phyloP scores from a whole-genome alignment of 768 basidiomycete genomes.

The Flagelloscypha sp. region DNA sequence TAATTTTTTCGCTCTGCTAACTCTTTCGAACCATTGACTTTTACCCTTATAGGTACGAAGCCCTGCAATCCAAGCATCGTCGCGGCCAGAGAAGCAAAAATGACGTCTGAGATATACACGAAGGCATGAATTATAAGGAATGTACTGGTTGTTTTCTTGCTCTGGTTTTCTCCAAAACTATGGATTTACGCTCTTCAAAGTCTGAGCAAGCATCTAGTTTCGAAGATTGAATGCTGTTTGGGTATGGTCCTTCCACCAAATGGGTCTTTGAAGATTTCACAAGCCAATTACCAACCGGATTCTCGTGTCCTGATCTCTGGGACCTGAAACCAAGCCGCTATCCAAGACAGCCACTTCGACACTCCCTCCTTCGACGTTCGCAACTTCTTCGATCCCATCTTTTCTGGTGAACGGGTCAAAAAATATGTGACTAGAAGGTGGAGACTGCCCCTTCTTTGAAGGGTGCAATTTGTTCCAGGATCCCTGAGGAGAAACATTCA shows the following conservation, averaged over 20 bases:
- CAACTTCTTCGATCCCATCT: constrained; percentile 71
- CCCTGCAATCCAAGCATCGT: constrained; percentile 93
- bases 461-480: constrained; percentile 86
- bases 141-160: constrained; percentile 53
- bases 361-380: constrained; percentile 66
- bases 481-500: constrained; percentile 90
- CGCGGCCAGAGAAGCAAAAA: constrained; percentile 87
- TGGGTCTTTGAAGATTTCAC: neutral
- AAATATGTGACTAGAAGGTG: constrained; percentile 64
- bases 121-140: constrained; percentile 80
- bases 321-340: constrained; percentile 71
- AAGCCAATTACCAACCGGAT: constrained; percentile 40
- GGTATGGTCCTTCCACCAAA: constrained; percentile 14
- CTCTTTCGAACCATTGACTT: no score
- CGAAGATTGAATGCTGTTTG: constrained; percentile 85
- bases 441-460: constrained; percentile 73
- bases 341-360: constrained; percentile 59
- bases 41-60: no score
- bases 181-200: constrained; percentile 25
- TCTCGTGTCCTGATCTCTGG: constrained; percentile 86
- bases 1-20: no score
- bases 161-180: constrained; percentile 1
- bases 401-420: constrained; percentile 43
- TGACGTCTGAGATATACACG: constrained; percentile 86
- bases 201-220: constrained; percentile 85